Percentiles rank a stretch among this genome's conserved stretches.
These are phyloP conservation scores for Melanopsichium pennsylvanicum DNA, from an alignment of 1,284 basidiomycete genomes.

Conservation along the genomic window DNA sequence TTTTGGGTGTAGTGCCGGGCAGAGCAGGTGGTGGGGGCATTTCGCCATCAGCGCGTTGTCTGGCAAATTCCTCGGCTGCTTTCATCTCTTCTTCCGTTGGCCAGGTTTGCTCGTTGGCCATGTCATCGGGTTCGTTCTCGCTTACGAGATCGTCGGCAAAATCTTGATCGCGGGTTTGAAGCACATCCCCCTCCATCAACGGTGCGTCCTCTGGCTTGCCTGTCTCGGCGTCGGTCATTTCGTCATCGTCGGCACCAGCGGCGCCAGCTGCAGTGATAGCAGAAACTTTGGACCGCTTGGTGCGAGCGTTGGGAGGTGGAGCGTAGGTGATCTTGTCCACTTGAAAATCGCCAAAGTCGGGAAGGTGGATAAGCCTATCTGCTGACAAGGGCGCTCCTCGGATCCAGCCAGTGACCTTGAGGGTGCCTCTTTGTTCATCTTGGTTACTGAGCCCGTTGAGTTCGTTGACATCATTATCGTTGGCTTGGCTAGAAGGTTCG, in stretches of 20 bases:
- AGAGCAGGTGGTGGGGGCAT: constrained; percentile 64
- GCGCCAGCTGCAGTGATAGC: constrained; percentile 23
- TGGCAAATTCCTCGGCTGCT: constrained; percentile 51
- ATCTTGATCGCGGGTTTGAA: constrained; percentile 72
- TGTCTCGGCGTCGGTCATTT: constrained; percentile 11
- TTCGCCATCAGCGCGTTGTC: constrained; percentile 30
- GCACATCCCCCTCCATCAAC: constrained; percentile 69
- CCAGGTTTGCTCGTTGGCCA: constrained; percentile 97
- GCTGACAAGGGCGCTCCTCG: constrained; percentile 81
- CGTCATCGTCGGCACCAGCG: constrained; percentile 10
- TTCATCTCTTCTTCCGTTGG: constrained; percentile 95
- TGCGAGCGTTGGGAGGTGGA: constrained; percentile 41
- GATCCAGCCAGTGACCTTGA: constrained; percentile 84
- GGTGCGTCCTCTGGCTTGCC: constrained; percentile 30
- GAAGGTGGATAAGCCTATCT: constrained; percentile 86
- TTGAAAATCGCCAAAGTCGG: constrained; percentile 87
- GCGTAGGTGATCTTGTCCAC: constrained; percentile 74
- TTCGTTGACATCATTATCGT: constrained; percentile 46
- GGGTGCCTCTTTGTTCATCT: constrained; percentile 66
- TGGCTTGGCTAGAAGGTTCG: constrained; percentile 68
- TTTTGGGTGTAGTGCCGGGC: constrained; percentile 64
- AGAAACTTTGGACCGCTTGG: constrained; percentile 24
- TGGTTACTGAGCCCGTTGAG: constrained; percentile 40
- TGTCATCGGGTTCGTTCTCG: constrained; percentile 84
- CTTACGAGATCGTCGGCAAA: constrained; percentile 87